Conservation (phyloP, 2,329 filamentous ascomycete species). For the Epichloe scottii region DNA sequence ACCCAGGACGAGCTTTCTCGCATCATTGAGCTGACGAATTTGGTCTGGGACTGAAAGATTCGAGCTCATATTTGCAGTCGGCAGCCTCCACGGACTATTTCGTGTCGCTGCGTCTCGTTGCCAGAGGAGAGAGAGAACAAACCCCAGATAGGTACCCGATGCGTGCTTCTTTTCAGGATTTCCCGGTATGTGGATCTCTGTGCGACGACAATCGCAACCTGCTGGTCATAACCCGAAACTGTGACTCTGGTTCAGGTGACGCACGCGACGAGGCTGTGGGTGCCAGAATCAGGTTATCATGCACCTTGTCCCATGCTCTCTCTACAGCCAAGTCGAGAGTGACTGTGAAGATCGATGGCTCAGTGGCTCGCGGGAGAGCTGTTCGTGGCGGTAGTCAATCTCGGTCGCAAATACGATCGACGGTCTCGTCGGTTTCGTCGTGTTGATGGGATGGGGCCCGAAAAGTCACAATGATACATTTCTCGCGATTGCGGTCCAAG, state of each 20-base stretch:
- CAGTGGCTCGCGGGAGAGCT: neutral
- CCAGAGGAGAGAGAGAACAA: neutral
- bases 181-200: neutral
- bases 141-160: neutral
- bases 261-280: neutral
- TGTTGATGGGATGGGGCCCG: neutral
- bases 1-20: conserved; percentile 76
- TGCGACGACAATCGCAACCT: neutral
- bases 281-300: conserved; percentile 2
- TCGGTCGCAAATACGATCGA: neutral
- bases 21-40: conserved; percentile 77
- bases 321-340: neutral
- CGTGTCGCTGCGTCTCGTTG: neutral
- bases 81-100: neutral
- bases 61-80: conserved; percentile 36
- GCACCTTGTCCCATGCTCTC: conserved; percentile 3
- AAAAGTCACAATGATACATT: neutral
- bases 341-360: neutral
- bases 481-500: neutral
- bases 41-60: conserved; percentile 56
- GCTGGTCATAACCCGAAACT: neutral
- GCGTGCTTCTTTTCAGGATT: neutral
- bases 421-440: neutral
- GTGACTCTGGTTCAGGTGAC: neutral
- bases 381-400: neutral